These are phyloP conservation scores for Sorghum bicolor DNA, from an alignment of 176 grass and related monocot genomes.

Conservation along the genomic window DNA sequence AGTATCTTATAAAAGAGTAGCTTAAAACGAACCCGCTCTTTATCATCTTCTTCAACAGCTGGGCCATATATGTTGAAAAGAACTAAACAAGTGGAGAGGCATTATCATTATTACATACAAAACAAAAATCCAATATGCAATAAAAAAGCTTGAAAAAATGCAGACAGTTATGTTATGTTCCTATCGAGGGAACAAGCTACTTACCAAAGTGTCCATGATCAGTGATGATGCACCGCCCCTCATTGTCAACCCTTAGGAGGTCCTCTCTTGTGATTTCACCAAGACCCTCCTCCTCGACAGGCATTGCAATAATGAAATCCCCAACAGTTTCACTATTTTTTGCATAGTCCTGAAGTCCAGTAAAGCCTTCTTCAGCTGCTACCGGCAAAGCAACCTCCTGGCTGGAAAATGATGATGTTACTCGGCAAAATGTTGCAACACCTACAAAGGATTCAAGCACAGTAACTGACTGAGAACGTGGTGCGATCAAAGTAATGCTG, in stretches of 20 bases:
- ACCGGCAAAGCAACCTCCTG: constrained; percentile 77
- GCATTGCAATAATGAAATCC: constrained; percentile 44
- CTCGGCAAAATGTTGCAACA: constrained; percentile 89
- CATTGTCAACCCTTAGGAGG: constrained; percentile 70
- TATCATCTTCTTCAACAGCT: constrained; percentile 69
- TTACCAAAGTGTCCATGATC: constrained; percentile 94
- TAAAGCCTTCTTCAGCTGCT: constrained; percentile 88
- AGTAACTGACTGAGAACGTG: neutral
- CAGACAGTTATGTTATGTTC: neutral
- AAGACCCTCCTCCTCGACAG: constrained; percentile 54
- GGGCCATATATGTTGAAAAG: constrained; percentile 98
- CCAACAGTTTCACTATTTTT: constrained; percentile 47
- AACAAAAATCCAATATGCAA: constrained; percentile 7
- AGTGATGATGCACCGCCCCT: constrained; percentile 88
- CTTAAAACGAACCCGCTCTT: constrained; percentile 77
- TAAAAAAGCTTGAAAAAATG: neutral
- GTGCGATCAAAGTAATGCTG: neutral
- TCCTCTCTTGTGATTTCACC: constrained; percentile 71
- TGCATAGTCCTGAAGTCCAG: constrained; percentile 50
- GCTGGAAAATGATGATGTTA: constrained; percentile 82
- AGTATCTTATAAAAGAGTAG: constrained; percentile 86
- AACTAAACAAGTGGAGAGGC: constrained; percentile 44
- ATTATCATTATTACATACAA: constrained; percentile 11
- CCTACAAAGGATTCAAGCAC: constrained; percentile 42
- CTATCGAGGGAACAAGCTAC: neutral